Evolutionary conservation across 768 basidiomycete genomes (phyloP), one percentile per base, ranked within the genome.

Genomic region (Phlebiopsis flavidoalba): DNA sequence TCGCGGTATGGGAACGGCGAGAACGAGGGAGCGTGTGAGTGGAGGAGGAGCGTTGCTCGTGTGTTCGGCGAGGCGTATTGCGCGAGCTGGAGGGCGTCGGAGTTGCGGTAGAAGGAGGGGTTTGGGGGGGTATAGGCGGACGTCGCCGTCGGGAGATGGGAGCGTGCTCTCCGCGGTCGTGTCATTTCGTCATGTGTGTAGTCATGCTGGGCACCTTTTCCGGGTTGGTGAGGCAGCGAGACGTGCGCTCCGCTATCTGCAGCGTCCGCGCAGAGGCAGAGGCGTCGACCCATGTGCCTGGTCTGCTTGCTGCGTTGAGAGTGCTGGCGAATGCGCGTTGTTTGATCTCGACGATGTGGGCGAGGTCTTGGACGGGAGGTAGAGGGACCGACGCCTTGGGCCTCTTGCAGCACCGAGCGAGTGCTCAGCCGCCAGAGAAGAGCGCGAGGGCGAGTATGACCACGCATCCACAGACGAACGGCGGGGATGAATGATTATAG

Each of bases 331-430:
- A 71, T 43, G 78, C 75, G n/a, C 79, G 66, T 56, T 80, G 77
- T 33, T n/a, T 79, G 79, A 63, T 82, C 79, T 14, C 87, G 79
- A 57, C 83, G 80, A 64, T 83, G 64, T 83, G 83, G 5, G 86
- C 85, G 22, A 88, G 80, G 15, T 84, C 82, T 63, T 88, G 87
- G 11, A 83, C 76, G 14, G 85, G 87, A 0, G 87, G 88, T 0
- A 88, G 75, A 3, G 88, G 87, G 0, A 69, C 73, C 1, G 77
- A 68, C 12, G 37, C 21, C 26, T 69, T 66, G 17, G 68, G 60
- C 21, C 69, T 71, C 24, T 71, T 67, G 26, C 66, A 74, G 15
- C 54, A 64, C 49, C 75, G 74, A 43, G 73, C 73, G 56, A 80
- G 59, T 63, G n/a, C n/a, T n/a, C n/a, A 78, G 58, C 15, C 75